Conservation (phyloP, 495 filamentous ascomycete species). For the Aspergillus haitiensis region DNA sequence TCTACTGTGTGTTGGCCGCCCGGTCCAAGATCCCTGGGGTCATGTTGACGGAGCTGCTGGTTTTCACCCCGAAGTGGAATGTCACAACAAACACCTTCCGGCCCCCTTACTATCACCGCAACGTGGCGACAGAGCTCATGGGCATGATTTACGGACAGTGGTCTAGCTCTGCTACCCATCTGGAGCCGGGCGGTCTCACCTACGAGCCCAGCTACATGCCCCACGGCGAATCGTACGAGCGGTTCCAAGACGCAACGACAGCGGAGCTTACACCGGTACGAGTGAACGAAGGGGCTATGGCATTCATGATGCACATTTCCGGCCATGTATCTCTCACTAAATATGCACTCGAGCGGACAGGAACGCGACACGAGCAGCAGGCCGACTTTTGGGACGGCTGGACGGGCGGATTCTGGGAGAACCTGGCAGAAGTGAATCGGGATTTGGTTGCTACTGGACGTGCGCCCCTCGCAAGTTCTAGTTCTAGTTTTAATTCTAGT, state of each 20-base stretch:
- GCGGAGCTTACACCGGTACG: not conserved
- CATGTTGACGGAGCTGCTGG: not conserved
- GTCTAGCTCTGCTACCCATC: not conserved
- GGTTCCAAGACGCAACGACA: not conserved
- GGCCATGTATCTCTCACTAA: not conserved
- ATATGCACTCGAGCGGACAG: not conserved
- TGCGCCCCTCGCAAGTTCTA: too few species aligned
- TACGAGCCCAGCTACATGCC: conserved; percentile 8
- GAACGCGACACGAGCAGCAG: not conserved
- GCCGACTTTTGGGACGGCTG: not conserved
- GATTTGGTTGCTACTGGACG: too few species aligned
- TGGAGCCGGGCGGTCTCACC: not conserved
- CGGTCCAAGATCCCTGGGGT: not conserved
- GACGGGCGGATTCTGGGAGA: not conserved
- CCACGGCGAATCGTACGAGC: not conserved
- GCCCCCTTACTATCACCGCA: not conserved
- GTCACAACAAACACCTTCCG: not conserved
- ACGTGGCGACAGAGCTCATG: conserved; percentile 2
- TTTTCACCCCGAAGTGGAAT: conserved; percentile 4
- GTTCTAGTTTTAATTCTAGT: too few species aligned
- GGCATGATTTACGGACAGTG: not conserved
- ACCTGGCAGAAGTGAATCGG: too few species aligned
- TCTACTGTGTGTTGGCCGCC: conserved; percentile 5
- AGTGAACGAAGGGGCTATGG: not conserved
- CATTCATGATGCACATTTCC: conserved; percentile 6